Base-by-base conservation (phyloP, 805 yeast genomes). In the Hyphopichia homilentoma region DNA sequence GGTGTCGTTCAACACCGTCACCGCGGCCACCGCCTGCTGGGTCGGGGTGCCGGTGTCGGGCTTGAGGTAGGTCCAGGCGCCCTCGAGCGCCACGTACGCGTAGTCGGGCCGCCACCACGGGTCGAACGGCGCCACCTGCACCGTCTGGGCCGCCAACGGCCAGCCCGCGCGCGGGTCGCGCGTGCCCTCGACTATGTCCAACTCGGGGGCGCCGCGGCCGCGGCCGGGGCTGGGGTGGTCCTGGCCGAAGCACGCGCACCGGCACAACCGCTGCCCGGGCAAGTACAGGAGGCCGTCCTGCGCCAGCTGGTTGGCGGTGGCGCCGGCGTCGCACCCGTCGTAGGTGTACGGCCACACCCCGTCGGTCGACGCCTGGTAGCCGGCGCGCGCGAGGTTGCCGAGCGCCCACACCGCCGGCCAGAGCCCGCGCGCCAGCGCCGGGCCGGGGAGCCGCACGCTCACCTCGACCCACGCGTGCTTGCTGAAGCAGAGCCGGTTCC, bases 121-220 rank as follows among this genome's bases (percentile, higher is more conserved):
- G 35, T 67, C 72, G 43, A 62, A 59, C 7, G 72, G 70, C 4
- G 71, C 70, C n/a, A 63, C 53, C 37, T 67, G 70, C 29, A 55
- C 43, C 1, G 73, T 62, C 41, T 66, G 72, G 9, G 68, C 49
- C 11, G 48, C 23, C 36, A 40, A 24, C 27, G 34, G 25, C 16
- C 33, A 37, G 27, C 34, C 18, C 14, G 40, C 47, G 28, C 41
- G 32, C 15, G 44, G 39, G 30, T 48, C 38, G 30, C 36, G 41
- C 16, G 23, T 33, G 13, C 48, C 54, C 36, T 52, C 57, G 21
- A 49, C 35, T 13, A 47, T 41, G 41, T 52, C 57, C 18, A 50
- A 43, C 30, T 46, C 52, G 2, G 67, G 67, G 1, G 67, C 68
- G 8, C 68, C 68, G 34, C 68, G 48, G 2, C 61, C 68, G 7